Evolutionary conservation across 805 yeast species (phyloP).

Genomic region (Ogataea degrootiae): DNA sequence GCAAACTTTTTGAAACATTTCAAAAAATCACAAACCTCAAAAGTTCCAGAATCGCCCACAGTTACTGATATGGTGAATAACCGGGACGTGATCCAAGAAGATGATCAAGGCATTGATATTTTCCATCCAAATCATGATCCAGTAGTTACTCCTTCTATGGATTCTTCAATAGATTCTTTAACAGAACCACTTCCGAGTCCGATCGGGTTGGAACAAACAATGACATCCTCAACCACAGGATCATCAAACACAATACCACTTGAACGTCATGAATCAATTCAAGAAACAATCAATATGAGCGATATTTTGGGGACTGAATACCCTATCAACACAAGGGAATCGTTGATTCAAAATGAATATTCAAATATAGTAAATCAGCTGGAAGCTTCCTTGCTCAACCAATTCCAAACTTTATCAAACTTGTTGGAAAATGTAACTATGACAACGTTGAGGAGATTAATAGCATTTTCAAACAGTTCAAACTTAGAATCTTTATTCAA

Average conservation of each 20-base stretch:
- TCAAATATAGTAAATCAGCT: conserved; percentile 1
- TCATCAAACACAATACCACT: too few relatives aligned
- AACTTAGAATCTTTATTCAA: background rate
- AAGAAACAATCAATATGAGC: too few relatives aligned
- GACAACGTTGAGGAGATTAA: conserved; percentile 21
- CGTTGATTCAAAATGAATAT: conserved; percentile 7
- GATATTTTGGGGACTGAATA: background rate
- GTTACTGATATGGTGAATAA: background rate
- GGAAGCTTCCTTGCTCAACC: conserved; percentile 15
- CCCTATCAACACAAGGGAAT: background rate
- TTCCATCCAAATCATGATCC: too few relatives aligned
- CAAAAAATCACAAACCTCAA: conserved; percentile 1
- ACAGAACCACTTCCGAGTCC: too few relatives aligned
- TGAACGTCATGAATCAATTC: too few relatives aligned
- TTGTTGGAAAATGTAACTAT: conserved; percentile 25
- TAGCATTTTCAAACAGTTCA: conserved; percentile 6
- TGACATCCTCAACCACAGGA: too few relatives aligned
- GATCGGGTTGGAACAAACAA: too few relatives aligned
- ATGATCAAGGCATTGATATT: too few relatives aligned
- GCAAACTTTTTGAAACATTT: conserved; percentile 6
- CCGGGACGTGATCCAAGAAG: background rate
- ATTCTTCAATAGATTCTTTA: too few relatives aligned
- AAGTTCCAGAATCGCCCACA: background rate
- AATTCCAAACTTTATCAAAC: conserved; percentile 24
- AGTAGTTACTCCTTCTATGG: too few relatives aligned